phyloP scores from a whole-genome alignment of 345 rosid genomes.

The Moricandia moricandioides region DNA sequence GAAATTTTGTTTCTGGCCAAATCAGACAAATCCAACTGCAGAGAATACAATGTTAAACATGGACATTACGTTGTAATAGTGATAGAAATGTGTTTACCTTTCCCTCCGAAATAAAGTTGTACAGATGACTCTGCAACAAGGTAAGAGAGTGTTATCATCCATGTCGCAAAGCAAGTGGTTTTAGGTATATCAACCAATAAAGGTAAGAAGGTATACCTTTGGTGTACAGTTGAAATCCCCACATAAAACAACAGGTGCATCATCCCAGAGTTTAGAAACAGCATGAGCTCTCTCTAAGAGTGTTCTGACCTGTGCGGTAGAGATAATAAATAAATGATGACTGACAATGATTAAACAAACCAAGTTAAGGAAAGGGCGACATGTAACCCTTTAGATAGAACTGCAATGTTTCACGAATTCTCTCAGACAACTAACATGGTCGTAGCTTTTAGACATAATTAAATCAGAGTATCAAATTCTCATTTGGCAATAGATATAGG shows the following conservation, averaged over 20 bases:
- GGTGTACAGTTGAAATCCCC: conserved; percentile 97
- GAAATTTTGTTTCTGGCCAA: conserved; percentile 80
- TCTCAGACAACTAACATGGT: background rate
- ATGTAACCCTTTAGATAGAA: background rate
- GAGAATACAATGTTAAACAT: conserved; percentile 14
- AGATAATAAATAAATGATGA: conserved; percentile 10
- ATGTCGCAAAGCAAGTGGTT: conserved; percentile 2
- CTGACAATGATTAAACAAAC: background rate
- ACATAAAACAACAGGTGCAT: conserved; percentile 90
- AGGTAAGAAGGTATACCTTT: conserved; percentile 48
- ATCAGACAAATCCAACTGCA: conserved; percentile 70
- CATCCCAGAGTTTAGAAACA: conserved; percentile 73
- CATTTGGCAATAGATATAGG: background rate
- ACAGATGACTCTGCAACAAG: conserved; percentile 77
- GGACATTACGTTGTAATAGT: conserved; percentile 1
- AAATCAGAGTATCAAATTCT: background rate
- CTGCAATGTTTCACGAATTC: conserved; percentile 1
- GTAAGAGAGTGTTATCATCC: conserved; percentile 28
- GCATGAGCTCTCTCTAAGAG: conserved; percentile 74
- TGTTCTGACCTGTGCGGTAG: conserved; percentile 59
- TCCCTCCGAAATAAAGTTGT: conserved; percentile 77
- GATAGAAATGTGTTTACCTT: conserved; percentile 51
- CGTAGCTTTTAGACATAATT: background rate
- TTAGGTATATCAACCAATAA: conserved; percentile 7
- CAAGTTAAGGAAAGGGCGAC: background rate